Conservation (phyloP, 2,329 filamentous ascomycete genomes). For the Onygenales sp. region DNA sequence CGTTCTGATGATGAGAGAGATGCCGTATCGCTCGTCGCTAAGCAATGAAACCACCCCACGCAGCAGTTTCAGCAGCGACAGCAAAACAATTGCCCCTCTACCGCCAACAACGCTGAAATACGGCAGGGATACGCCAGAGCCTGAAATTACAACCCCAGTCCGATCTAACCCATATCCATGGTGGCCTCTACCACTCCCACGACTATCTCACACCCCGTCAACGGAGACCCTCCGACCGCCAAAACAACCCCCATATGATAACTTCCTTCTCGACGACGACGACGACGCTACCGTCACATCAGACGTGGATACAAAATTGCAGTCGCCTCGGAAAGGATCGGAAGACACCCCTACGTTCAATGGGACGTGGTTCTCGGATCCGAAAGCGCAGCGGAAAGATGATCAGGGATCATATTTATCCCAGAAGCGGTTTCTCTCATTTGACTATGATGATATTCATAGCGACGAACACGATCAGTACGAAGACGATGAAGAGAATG, state of each 20-base stretch:
- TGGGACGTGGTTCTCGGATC: constrained; percentile 19
- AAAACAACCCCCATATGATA: constrained; percentile 1
- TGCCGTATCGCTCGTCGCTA: constrained; percentile 43
- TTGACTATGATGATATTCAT: constrained; percentile 5
- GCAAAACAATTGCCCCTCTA: constrained; percentile 79
- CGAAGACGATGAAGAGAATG: not conserved
- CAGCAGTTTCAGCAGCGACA: constrained; percentile 51
- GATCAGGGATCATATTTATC: constrained; percentile 3
- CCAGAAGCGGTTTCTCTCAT: constrained; percentile 8
- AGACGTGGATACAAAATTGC: constrained; percentile 5
- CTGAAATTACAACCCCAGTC: not conserved
- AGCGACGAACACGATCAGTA: not conserved
- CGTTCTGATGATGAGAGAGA: constrained; percentile 71
- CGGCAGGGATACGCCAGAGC: constrained; percentile 11
- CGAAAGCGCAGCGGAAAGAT: not conserved
- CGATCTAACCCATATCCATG: not conserved
- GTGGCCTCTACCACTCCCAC: constrained; percentile 1
- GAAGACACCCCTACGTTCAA: not conserved
- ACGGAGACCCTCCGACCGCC: constrained; percentile 7
- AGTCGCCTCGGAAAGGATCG: not conserved
- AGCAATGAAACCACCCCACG: constrained; percentile 43
- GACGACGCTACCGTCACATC: not conserved
- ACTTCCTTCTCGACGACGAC: constrained; percentile 8
- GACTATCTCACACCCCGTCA: constrained; percentile 5
- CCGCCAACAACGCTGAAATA: constrained; percentile 84